phyloP scores from a whole-genome alignment of 2,329 filamentous ascomycete genomes.

The Calonectria hongkongensis region DNA sequence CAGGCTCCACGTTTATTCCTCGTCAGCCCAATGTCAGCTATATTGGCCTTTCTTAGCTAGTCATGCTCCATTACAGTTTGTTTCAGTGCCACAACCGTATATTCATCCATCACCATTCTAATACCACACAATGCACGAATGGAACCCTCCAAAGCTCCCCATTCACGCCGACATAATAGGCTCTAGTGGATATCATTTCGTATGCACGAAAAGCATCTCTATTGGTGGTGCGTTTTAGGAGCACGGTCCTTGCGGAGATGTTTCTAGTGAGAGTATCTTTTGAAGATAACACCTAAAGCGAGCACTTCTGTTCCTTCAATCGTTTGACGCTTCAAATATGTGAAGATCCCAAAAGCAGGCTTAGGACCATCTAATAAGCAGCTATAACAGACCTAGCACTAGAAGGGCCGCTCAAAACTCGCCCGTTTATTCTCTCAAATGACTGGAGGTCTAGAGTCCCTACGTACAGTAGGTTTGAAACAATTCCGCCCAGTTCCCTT shows the following conservation, averaged over 20 bases:
- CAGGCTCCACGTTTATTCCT: constrained; percentile 65
- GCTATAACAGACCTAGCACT: constrained; percentile 74
- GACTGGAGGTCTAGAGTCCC: no score
- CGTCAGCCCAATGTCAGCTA: constrained; percentile 68
- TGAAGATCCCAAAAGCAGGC: constrained; percentile 58
- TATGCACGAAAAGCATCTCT: not conserved
- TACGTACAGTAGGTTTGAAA: no score
- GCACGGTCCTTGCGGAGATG: not conserved
- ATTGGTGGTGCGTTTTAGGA: no score
- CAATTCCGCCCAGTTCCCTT: no score
- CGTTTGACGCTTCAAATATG: constrained; percentile 60
- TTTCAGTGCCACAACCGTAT: constrained; percentile 49
- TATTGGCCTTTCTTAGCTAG: constrained; percentile 66
- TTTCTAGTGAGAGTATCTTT: not conserved
- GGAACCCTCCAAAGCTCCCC: constrained; percentile 68
- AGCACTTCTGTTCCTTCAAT: constrained; percentile 13
- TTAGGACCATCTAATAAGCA: constrained; percentile 71
- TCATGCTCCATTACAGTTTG: constrained; percentile 61
- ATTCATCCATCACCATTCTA: constrained; percentile 62
- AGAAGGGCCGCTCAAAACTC: constrained; percentile 77
- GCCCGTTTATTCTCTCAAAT: constrained; percentile 63
- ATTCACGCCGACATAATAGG: constrained; percentile 43
- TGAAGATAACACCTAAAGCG: no score
- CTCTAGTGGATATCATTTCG: not conserved
- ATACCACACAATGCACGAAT: constrained; percentile 69